Evolutionary conservation across 2,329 filamentous ascomycete species (phyloP).

Genomic region (Exophiala spinifera): DNA sequence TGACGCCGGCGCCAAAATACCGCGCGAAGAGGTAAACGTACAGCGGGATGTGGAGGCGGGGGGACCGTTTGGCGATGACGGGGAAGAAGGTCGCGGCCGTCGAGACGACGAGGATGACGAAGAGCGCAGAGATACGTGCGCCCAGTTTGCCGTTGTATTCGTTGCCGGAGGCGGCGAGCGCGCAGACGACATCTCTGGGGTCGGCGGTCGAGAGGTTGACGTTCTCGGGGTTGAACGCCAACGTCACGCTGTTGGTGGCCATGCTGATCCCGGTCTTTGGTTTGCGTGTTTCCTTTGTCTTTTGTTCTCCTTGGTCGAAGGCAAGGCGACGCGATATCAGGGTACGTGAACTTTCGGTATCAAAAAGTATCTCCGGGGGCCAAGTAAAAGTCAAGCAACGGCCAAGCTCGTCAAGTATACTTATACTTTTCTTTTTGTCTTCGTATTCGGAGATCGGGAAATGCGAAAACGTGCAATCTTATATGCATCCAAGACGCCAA

Average conservation of each 20-base stretch:
- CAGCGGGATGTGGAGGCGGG: slow-evolving; percentile 39
- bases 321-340: no score
- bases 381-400: no score
- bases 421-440: no score
- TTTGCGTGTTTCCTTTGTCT: not conserved
- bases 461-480: no score
- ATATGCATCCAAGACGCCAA: no score
- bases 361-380: no score
- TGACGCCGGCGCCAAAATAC: slow-evolving; percentile 49
- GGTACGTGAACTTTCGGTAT: no score
- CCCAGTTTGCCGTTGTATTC: slow-evolving; percentile 54
- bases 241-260: not conserved
- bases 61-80: slow-evolving; percentile 43
- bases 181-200: slow-evolving; percentile 50
- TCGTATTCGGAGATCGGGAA: no score
- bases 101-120: slow-evolving; percentile 46
- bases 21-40: slow-evolving; percentile 48
- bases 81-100: slow-evolving; percentile 46
- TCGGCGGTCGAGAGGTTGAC: slow-evolving; percentile 47
- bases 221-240: slow-evolving; percentile 36
- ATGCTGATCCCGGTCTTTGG: no score
- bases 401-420: no score
- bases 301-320: not conserved
- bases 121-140: slow-evolving; percentile 43
- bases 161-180: slow-evolving; percentile 45